A percentile compares a stretch with the other conserved stretches of the same genome.
phyloP scores from a whole-genome alignment of 2,329 filamentous ascomycete species.

The Chrysoporthe puriensis region DNA sequence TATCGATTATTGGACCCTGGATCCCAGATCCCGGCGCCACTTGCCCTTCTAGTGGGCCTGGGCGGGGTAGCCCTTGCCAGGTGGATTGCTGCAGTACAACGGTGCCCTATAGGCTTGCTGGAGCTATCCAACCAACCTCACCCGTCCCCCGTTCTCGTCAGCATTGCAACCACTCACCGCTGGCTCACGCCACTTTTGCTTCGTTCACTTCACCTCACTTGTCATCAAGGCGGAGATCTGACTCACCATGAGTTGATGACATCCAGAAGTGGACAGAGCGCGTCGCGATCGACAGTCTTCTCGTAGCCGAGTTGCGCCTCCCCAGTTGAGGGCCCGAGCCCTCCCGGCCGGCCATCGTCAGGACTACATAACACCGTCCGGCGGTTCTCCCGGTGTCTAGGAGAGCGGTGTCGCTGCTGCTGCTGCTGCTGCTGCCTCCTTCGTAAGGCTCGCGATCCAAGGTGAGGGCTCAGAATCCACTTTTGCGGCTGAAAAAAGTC shows the following conservation, averaged over 20 bases:
- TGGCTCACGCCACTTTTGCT: slow-evolving; percentile 17
- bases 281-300: background rate
- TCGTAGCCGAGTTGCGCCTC: background rate
- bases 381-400: no score
- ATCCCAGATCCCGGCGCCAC: slow-evolving; percentile 1
- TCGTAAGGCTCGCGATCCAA: background rate
- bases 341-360: background rate
- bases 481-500: slow-evolving; percentile 13
- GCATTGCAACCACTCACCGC: slow-evolving; percentile 13
- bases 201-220: background rate
- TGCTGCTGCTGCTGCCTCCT: background rate
- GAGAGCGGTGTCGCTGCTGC: background rate
- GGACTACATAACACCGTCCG: background rate
- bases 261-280: background rate
- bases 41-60: background rate
- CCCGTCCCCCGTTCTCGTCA: background rate
- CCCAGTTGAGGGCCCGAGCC: background rate
- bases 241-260: background rate
- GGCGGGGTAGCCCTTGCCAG: slow-evolving; percentile 1
- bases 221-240: background rate
- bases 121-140: background rate
- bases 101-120: no score
- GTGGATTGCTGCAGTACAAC: background rate
- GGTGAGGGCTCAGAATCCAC: background rate
- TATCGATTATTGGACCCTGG: slow-evolving; percentile 5